Conservation (phyloP, 345 rosid species). For the Acer yangbiense region DNA sequence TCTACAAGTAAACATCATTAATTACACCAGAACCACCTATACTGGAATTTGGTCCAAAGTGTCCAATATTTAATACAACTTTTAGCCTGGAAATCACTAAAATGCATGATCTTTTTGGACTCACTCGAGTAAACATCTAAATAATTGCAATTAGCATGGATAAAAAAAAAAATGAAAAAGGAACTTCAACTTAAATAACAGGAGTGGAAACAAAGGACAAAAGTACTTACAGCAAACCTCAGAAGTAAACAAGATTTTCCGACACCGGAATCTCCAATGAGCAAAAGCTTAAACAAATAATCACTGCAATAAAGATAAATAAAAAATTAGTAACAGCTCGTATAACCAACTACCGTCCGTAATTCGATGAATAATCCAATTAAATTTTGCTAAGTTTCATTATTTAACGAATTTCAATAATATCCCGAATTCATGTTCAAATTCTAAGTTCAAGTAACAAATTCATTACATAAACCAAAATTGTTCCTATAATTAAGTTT, state of each 20-base stretch:
- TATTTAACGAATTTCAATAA: background rate
- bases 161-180: background rate
- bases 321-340: background rate
- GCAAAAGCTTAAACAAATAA: constrained; percentile 59
- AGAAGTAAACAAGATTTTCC: constrained; percentile 57
- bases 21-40: background rate
- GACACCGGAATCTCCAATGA: constrained; percentile 62
- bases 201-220: background rate
- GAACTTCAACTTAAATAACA: constrained; percentile 3
- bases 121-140: background rate
- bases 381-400: background rate
- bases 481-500: background rate
- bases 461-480: background rate
- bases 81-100: no score
- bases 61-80: background rate
- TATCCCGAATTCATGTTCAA: background rate
- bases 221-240: constrained; percentile 58
- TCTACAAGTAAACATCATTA: no score
- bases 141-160: background rate
- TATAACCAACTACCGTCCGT: background rate
- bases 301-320: constrained; percentile 43
- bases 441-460: constrained; percentile 4
- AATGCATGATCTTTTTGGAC: no score
- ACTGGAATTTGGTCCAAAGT: background rate
- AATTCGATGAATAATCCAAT: background rate